phyloP scores from a whole-genome alignment of 257 asterid genomes.

The Galeopsis tetrahit region DNA sequence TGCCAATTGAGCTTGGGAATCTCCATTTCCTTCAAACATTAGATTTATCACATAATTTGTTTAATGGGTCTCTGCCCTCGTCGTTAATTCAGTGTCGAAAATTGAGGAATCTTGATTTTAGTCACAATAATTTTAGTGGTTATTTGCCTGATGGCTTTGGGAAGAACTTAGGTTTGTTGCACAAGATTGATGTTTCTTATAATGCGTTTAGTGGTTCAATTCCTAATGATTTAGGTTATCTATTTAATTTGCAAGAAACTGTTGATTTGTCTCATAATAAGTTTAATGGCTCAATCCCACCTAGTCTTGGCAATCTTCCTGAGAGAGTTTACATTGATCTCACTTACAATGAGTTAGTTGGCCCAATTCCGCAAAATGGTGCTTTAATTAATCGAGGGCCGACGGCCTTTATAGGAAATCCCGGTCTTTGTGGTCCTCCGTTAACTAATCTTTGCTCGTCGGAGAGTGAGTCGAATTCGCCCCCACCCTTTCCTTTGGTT shows the following conservation, averaged over 20 bases:
- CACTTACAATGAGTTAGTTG: slow-evolving; percentile 67
- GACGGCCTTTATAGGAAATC: slow-evolving; percentile 90
- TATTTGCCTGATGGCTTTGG: slow-evolving; percentile 67
- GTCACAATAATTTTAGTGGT: slow-evolving; percentile 66
- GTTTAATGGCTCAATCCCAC: slow-evolving; percentile 75
- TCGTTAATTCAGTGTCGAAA: slow-evolving; percentile 62
- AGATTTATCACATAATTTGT: slow-evolving; percentile 69
- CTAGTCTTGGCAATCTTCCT: slow-evolving; percentile 80
- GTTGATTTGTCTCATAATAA: slow-evolving; percentile 78
- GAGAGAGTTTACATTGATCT: slow-evolving; percentile 93
- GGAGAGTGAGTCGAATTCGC: slow-evolving; percentile 48
- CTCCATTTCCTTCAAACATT: slow-evolving; percentile 63
- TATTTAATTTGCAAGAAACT: slow-evolving; percentile 74
- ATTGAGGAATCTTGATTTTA: slow-evolving; percentile 59
- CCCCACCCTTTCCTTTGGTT: slow-evolving; percentile 60
- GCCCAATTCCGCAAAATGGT: slow-evolving; percentile 94
- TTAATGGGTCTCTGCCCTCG: slow-evolving; percentile 70
- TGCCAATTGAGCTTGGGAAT: slow-evolving; percentile 71
- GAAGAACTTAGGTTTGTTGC: slow-evolving; percentile 57
- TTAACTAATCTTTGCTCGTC: slow-evolving; percentile 69
- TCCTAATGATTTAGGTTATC: slow-evolving; percentile 69
- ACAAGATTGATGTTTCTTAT: slow-evolving; percentile 66
- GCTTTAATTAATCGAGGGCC: slow-evolving; percentile 90
- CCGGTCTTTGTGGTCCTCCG: slow-evolving; percentile 91
- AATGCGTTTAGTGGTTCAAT: slow-evolving; percentile 63